Evolutionary conservation across 75 land plant genomes (phyloP), one percentile per base, ranked within the genome.

Genomic region (Isoetes taiwanensis): DNA sequence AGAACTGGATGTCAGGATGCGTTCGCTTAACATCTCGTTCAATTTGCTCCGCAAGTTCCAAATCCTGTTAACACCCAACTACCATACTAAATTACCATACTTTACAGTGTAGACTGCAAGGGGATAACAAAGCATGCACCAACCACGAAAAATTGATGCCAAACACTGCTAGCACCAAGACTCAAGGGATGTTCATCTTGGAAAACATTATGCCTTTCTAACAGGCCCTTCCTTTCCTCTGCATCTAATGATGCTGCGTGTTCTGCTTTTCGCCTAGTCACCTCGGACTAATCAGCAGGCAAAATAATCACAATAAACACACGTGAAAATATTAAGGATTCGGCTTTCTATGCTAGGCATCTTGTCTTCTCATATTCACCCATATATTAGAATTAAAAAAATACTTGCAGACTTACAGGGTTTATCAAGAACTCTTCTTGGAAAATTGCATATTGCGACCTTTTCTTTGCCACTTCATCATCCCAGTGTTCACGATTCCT

Each of bases 91-190:
- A 19, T 30, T 57, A 17, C 8, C 21, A 37, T 14, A 10, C 39
- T 10, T 37, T 10, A 14, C 39, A 14, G 39, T 14, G 39, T 37
- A 10, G 12, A 37, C 39, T 37, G 14, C 14, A 14, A 48, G 8
- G 16, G 8, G n/a, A n/a, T n/a, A n/a, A n/a, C n/a, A n/a, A n/a
- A n/a, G n/a, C n/a, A n/a, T n/a, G 42, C 65, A 65, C n/a, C n/a
- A 55, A 86, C 94, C 97, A 80, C 80, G 64, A 91, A 91, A 52
- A 73, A 91, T 56, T 91, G 84, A 60, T 91, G 79, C 97, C 97
- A 91, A 26, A 91, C 71, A 57, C 97, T 91, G 30, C 61, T 74
- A 48, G 72, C 69, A 32, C 89, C 89, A 65, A 91, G 93, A 56
- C 94, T 91, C 34, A 91, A 55, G 54, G 97, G 97, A 64, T 91